These are phyloP conservation scores for Cryptococcus sp. DNA, from an alignment of 1,284 basidiomycete species.

Conservation along the genomic window DNA sequence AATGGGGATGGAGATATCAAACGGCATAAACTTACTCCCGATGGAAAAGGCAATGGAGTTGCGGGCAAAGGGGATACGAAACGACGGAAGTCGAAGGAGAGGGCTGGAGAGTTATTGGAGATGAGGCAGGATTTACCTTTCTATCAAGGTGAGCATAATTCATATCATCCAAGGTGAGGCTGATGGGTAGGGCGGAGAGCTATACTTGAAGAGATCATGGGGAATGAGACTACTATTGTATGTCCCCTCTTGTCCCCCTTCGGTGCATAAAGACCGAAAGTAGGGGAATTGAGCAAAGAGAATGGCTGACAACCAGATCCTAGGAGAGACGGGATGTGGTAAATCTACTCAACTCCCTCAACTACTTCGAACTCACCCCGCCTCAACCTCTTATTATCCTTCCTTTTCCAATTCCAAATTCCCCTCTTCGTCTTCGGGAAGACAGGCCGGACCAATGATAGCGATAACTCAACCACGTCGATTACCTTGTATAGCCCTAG, in stretches of 20 bases:
- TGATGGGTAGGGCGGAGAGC: conserved; percentile 61
- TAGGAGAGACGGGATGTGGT: conserved; percentile 96
- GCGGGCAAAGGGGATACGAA: neutral
- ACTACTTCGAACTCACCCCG: conserved; percentile 61
- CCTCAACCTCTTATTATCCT: conserved; percentile 27
- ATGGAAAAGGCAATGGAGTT: too few species aligned
- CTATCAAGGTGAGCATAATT: conserved; percentile 57
- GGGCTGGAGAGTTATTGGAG: conserved; percentile 52
- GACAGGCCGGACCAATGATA: conserved; percentile 60
- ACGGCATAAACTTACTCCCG: too few species aligned
- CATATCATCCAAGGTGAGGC: neutral
- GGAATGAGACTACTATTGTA: conserved; percentile 77
- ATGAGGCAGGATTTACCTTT: conserved; percentile 71
- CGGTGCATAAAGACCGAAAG: too few species aligned
- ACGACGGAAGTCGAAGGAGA: conserved; percentile 12
- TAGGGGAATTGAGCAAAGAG: neutral
- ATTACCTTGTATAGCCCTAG: conserved; percentile 90
- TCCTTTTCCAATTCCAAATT: neutral
- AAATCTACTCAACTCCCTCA: conserved; percentile 97
- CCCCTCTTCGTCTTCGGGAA: conserved; percentile 2
- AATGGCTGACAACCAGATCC: conserved; percentile 49
- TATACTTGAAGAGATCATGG: conserved; percentile 66
- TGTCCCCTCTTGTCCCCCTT: conserved; percentile 5
- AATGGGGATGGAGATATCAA: too few species aligned
- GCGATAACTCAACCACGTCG: conserved; percentile 89